These are phyloP conservation scores for Aspergillus niger DNA, from an alignment of 2,329 filamentous ascomycete genomes.

Conservation along the genomic window DNA sequence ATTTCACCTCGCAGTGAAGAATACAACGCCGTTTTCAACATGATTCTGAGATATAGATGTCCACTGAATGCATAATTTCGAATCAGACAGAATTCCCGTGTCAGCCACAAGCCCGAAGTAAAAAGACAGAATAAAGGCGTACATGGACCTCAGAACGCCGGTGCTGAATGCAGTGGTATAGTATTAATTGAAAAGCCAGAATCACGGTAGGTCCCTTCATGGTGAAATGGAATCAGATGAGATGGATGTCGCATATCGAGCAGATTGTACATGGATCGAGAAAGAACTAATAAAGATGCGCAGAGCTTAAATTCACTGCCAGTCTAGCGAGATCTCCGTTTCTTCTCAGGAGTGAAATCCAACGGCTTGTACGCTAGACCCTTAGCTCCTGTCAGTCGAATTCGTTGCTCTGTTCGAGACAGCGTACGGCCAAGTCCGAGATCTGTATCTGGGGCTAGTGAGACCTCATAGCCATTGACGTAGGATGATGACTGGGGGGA, in stretches of 20 bases:
- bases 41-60: background rate
- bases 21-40: no score
- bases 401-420: constrained; percentile 47
- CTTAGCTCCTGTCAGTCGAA: constrained; percentile 45
- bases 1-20: no score
- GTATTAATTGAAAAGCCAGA: background rate
- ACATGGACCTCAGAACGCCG: background rate
- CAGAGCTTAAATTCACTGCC: background rate
- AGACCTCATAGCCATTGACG: constrained; percentile 45
- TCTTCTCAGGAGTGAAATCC: constrained; percentile 29
- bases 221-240: no score
- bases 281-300: background rate
- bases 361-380: constrained; percentile 47
- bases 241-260: background rate
- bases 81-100: constrained; percentile 9
- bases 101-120: background rate
- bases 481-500: constrained; percentile 31
- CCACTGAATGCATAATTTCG: constrained; percentile 2
- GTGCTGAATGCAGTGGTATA: background rate
- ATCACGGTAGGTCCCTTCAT: background rate
- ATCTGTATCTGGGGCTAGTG: constrained; percentile 41
- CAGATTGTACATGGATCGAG: background rate
- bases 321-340: constrained; percentile 12
- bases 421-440: constrained; percentile 42
- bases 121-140: background rate